Conservation (phyloP, 192 early-diverging fungal genomes). For the Umbelopsis isabellina region DNA sequence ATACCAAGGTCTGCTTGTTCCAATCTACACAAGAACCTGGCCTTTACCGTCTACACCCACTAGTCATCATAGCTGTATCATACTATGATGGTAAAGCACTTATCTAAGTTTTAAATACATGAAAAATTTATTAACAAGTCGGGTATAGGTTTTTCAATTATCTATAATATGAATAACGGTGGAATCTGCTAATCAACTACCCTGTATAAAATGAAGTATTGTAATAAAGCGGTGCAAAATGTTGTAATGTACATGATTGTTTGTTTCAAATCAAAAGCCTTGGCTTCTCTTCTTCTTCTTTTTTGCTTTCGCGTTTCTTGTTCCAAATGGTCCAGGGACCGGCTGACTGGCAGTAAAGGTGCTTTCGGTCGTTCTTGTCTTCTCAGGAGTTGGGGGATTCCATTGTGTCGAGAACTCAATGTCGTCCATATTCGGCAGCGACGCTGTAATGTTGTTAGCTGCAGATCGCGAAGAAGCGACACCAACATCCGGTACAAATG, state of each 20-base stretch:
- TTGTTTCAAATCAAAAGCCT: not conserved
- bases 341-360: not conserved
- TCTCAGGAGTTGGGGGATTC: not conserved
- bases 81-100: not conserved
- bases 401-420: not conserved
- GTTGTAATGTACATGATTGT: not conserved
- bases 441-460: not conserved
- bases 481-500: not conserved
- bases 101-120: too few species aligned
- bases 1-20: not conserved
- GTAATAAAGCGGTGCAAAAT: not conserved
- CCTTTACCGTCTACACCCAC: not conserved
- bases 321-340: conserved; percentile 2
- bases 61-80: not conserved
- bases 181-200: too few species aligned
- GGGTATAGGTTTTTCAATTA: too few species aligned
- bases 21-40: not conserved
- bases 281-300: conserved; percentile 17
- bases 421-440: not conserved
- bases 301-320: not conserved
- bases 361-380: not conserved
- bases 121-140: too few species aligned
- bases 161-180: too few species aligned
- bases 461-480: not conserved
- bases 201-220: too few species aligned